Evolutionary conservation across 768 basidiomycete species (phyloP), one percentile per base, ranked within the genome.

Genomic region (Boletus tylopilopsis): DNA sequence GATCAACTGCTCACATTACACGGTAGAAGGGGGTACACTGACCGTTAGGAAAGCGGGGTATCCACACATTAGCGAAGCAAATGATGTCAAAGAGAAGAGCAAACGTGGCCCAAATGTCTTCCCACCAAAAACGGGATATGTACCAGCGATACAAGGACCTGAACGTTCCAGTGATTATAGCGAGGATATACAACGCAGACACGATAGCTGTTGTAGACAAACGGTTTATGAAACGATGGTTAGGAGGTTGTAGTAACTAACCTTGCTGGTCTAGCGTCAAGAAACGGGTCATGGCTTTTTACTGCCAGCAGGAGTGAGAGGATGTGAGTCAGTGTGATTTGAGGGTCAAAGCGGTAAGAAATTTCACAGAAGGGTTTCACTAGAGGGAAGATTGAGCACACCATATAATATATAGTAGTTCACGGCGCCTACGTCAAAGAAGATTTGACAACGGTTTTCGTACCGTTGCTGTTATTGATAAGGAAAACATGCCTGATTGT

Each of bases 91-190:
- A 42, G 5, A 60, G 25, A 49, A 62, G 49, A 9, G 61, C 54
- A 15, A 57, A 24, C 4, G 38, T 10, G 36, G 56, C 60, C 53
- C 53, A 61, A 4, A 21, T 13, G 30, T 62, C 53, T 2, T 61
- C 56, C 50, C 56, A 55, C 3, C 53, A 49, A 43, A 53, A 55
- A 23, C 51, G 57, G 22, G 49, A 61, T 12, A 51, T 51, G 22
- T 50, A 33, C 38, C 38, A 56, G 24, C 57, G 53, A 47, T 52
- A 61, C 0, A 25, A 11, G 15, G 33, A 15, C 42, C 60, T 55
- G 27, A 62, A 58, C 24, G 55, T 42, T 19, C 53, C 53, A 3
- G 56, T 44, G 16, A 5, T 8, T 19, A 60, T 47, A 39, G 46
- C 51, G 23, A 64, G 10, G 25, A 21, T 6, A 23, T 55, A 55